A percentile compares a stretch with the other conserved stretches of the same genome.
These are phyloP conservation scores for Meripilus lineatus DNA, from an alignment of 1,284 basidiomycete species.

Conservation along the genomic window DNA sequence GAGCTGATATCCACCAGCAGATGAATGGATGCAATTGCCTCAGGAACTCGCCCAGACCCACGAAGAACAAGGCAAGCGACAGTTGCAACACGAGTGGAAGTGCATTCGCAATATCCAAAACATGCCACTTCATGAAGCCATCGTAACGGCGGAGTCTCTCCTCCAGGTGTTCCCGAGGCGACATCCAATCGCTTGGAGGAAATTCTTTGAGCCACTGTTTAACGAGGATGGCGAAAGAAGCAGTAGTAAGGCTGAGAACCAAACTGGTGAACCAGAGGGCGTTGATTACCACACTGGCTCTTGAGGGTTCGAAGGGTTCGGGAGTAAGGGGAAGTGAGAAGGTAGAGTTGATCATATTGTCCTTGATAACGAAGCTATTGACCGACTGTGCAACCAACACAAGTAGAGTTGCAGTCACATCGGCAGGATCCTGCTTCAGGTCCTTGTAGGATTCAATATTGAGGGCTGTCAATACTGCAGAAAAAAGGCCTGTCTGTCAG, in stretches of 20 bases:
- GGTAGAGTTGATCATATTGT: not conserved
- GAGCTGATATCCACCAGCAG: too few species aligned
- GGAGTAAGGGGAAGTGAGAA: slow-evolving; percentile 2
- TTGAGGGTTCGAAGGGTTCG: not conserved
- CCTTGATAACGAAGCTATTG: not conserved
- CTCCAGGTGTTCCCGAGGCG: slow-evolving; percentile 16
- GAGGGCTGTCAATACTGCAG: slow-evolving; percentile 22
- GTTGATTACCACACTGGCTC: slow-evolving; percentile 15
- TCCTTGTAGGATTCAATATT: slow-evolving; percentile 18
- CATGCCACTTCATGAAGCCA: slow-evolving; percentile 16
- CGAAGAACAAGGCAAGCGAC: slow-evolving; percentile 20
- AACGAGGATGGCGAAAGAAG: slow-evolving; percentile 19
- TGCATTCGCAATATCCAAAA: slow-evolving; percentile 16
- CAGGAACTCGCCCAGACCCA: slow-evolving; percentile 19
- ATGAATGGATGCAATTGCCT: too few species aligned
- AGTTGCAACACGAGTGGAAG: slow-evolving; percentile 20
- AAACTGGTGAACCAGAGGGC: slow-evolving; percentile 22
- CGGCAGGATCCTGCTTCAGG: slow-evolving; percentile 16
- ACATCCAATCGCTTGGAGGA: slow-evolving; percentile 11
- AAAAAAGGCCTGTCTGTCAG: slow-evolving; percentile 20
- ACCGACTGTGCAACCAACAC: slow-evolving; percentile 9
- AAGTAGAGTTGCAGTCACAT: slow-evolving; percentile 8
- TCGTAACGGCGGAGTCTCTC: slow-evolving; percentile 18
- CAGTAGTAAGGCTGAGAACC: slow-evolving; percentile 19
- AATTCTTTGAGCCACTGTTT: slow-evolving; percentile 23